Conservation (phyloP, 345 rosid genomes). For the Lepidium didymum region DNA sequence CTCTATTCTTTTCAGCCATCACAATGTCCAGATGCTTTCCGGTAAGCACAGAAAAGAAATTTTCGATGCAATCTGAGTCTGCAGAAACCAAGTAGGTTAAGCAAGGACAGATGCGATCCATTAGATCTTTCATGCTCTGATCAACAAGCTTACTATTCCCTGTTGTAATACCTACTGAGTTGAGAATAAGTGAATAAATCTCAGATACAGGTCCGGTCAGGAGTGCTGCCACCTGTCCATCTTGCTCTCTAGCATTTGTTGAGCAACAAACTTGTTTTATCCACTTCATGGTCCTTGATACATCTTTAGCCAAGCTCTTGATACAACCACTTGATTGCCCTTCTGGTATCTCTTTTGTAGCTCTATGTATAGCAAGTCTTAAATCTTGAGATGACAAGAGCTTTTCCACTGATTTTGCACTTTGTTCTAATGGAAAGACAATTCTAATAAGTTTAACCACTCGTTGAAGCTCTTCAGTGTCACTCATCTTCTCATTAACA, state of each 20-base stretch:
- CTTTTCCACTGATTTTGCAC: conserved; percentile 39
- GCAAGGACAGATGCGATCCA: conserved; percentile 48
- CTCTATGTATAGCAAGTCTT: conserved; percentile 48
- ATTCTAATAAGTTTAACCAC: neutral
- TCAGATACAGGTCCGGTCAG: conserved; percentile 68
- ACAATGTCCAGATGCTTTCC: conserved; percentile 32
- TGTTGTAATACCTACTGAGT: conserved; percentile 57
- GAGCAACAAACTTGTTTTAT: conserved; percentile 37
- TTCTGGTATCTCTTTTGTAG: conserved; percentile 68
- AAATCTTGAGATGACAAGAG: conserved; percentile 49
- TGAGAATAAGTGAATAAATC: conserved; percentile 51
- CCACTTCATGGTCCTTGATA: conserved; percentile 64
- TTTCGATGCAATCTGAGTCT: conserved; percentile 36
- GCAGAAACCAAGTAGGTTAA: conserved; percentile 46
- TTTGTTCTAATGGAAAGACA: conserved; percentile 29
- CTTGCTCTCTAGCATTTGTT: conserved; percentile 18
- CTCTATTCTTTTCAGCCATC: conserved; percentile 22
- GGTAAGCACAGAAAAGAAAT: conserved; percentile 43
- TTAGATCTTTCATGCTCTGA: conserved; percentile 46
- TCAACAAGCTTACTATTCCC: conserved; percentile 70
- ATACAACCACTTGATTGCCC: conserved; percentile 78
- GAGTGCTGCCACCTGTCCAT: conserved; percentile 46
- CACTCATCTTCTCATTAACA: conserved; percentile 20
- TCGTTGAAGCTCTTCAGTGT: conserved; percentile 12
- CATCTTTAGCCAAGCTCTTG: conserved; percentile 48